Evolutionary conservation across 768 basidiomycete species (phyloP), one percentile per base, ranked within the genome.

Genomic region (Lanmaoa pseudosensibilis): DNA sequence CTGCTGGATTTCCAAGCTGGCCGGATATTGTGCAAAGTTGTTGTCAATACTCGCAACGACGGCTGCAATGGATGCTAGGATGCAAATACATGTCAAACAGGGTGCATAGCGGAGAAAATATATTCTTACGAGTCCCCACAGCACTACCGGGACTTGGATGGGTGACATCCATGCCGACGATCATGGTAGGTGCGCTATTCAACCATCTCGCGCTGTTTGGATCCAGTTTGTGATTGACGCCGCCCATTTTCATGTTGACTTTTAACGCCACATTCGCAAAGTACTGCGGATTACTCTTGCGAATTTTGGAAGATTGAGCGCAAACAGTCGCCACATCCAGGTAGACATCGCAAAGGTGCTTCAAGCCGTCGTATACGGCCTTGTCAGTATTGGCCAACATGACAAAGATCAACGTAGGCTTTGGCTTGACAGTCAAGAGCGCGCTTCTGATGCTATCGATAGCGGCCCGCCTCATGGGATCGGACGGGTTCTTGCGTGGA

Each of bases 101-200:
- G n/a, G 27, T 11, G 37, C 18, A 41, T 11, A 12, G n/a, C 2
- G 13, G 32, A 39, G 10, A 40, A 40, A 18, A 38, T 0, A 54
- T 16, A 27, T 40, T 38, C 72, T 55, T 54, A 72, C 70, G 78
- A 18, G 82, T 82, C 15, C 82, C 80, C 30, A 67, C 65, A 59
- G 83, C 78, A 55, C 87, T 89, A 2, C 86, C 86, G 5, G 83
- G 85, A 19, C 90, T 87, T 21, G 90, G 90, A 71, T 93, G 90
- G 2, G 88, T 92, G 23, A 90, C 88, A 48, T 83, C 82, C 75
- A 81, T 80, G 18, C 82, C 82, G 5, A 83, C 79, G 40, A 83
- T 55, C 80, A 83, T 83, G 18, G 82, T 83, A 37, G 78, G 71
- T 44, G 68, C 64, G 21, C 63, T 52, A 38, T 60, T 66, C 30